Base-by-base conservation (phyloP, 179 eudicot species). In the Camellia oleifera region DNA sequence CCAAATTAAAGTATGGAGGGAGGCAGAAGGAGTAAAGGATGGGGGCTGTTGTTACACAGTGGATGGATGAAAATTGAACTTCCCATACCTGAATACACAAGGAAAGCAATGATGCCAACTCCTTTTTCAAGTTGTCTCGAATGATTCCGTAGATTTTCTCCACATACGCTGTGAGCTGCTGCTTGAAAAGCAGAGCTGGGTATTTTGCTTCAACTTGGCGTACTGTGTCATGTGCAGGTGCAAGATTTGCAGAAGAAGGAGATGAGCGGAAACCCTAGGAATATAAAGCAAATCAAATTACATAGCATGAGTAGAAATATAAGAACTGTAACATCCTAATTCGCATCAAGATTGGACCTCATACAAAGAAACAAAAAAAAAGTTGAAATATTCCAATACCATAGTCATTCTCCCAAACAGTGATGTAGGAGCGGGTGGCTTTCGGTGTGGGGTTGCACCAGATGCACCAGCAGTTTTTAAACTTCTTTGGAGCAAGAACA, bases 121-220 rank as follows among this genome's bases (percentile, higher is more conserved):
- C 94, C 79, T 85, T 90, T 87, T 92, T 92, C 90, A 90, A 81
- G 88, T 90, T 92, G 84, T 92, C 97, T 57, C 97, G 88, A 67
- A 92, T 88, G 52, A 92, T 92, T 45, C 94, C 97, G 81, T 90
- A 90, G 9, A 92, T 92, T 82, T 92, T 92, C 88, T 92, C 97
- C 42, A 90, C 94, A 80, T 92, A 92, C 8, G 97, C 97, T 52
- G 92, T 92, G 65, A 92, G 91, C 86, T 92, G 97, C 86, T 92
- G 97, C 87, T 92, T 92, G 86, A 92, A 92, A 78, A 92, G 94
- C 83, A 90, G 83, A 64, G 97, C 97, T 52, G 97, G 97, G 81
- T 92, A 90, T 77, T 90, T 90, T 50, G 97, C 94, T 87, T 92
- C 94, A 46, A 90, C 94, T 84, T 90, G 92, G 45, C 84, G 89